Conservation (phyloP, 139 green algal species). For the Volvox reticuliferus region DNA sequence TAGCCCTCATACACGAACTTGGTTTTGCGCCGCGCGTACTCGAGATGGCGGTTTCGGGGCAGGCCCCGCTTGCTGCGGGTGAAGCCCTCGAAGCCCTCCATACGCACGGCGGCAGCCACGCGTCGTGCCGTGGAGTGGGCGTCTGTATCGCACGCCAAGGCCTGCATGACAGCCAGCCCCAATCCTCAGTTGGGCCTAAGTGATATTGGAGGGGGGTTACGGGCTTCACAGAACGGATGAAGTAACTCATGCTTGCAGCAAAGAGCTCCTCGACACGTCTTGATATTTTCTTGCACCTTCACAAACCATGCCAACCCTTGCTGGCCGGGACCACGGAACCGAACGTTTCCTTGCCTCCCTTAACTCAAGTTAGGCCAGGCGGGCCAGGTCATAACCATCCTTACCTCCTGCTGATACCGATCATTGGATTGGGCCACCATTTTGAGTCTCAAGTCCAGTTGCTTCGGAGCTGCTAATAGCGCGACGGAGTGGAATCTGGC, state of each 20-base stretch:
- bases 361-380: no score
- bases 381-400: no score
- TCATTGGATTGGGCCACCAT: background rate
- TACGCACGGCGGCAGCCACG: background rate
- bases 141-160: background rate
- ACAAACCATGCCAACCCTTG: no score
- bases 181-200: no score
- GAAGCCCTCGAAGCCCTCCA: slow-evolving; percentile 8
- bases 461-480: background rate
- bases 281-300: no score
- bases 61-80: slow-evolving; percentile 14
- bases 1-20: slow-evolving; percentile 8
- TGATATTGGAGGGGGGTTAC: no score
- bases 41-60: slow-evolving; percentile 1
- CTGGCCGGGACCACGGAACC: no score
- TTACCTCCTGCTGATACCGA: background rate
- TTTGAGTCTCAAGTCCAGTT: background rate
- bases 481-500: background rate
- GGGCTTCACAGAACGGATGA: no score
- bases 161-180: background rate
- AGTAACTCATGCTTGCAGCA: no score
- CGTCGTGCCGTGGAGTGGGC: background rate
- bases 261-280: no score
- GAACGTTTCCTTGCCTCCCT: no score
- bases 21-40: slow-evolving; percentile 2